These are phyloP conservation scores for Nectriaceae sp. DNA, from an alignment of 2,329 filamentous ascomycete species.

Conservation along the genomic window DNA sequence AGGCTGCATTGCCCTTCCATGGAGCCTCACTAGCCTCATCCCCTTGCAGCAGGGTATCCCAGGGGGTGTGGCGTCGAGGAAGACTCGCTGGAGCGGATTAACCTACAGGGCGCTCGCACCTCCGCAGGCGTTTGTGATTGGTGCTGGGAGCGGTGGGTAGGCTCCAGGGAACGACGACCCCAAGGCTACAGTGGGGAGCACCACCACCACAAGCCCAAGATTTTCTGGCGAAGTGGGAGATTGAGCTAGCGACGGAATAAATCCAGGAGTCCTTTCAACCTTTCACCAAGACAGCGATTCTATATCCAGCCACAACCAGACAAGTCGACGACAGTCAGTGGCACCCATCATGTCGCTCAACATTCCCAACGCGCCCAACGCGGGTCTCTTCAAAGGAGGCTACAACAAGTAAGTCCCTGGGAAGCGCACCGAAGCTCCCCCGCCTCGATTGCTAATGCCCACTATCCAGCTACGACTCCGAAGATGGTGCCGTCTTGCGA, in stretches of 20 bases:
- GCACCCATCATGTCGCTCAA: conserved; percentile 79
- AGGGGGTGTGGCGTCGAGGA: background rate
- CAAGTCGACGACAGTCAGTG: conserved; percentile 16
- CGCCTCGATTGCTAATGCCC: conserved; percentile 5
- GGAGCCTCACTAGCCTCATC: too few relatives aligned
- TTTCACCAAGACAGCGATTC: background rate
- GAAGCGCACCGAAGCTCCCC: background rate
- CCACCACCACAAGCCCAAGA: conserved; percentile 31
- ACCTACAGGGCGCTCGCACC: background rate
- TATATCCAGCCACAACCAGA: conserved; percentile 16
- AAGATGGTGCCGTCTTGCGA: conserved; percentile 97
- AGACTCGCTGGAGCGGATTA: background rate
- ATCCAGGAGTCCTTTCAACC: background rate
- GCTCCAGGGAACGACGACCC: background rate
- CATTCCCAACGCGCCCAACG: conserved; percentile 91
- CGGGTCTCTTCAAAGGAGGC: conserved; percentile 90
- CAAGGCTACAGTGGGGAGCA: conserved; percentile 17
- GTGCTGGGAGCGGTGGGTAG: too few relatives aligned
- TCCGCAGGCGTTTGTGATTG: background rate
- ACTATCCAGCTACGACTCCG: conserved; percentile 81
- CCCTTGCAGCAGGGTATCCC: conserved; percentile 6
- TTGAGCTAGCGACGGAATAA: conserved; percentile 18
- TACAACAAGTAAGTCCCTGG: conserved; percentile 84
- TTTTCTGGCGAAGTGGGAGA: conserved; percentile 22
- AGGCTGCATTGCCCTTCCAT: background rate